Evolutionary conservation across 768 basidiomycete genomes (phyloP).

Genomic region (Termitomyces sp.): DNA sequence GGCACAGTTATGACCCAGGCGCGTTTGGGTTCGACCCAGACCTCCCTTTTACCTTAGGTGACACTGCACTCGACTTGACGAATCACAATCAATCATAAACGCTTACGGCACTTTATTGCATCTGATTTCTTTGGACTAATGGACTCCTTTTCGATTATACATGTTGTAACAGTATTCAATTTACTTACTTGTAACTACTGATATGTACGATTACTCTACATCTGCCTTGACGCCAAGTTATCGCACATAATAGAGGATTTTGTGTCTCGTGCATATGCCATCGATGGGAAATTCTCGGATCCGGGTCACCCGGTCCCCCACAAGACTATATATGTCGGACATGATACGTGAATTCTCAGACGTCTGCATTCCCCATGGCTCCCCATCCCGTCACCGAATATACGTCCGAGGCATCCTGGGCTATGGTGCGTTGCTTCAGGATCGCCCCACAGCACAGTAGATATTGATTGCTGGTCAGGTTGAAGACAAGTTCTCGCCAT

Average conservation of each 20-base stretch:
- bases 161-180: constrained; percentile 8
- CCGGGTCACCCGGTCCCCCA: constrained; percentile 11
- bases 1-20: constrained; percentile 68
- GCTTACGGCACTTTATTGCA: constrained; percentile 2
- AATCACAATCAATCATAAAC: constrained; percentile 24
- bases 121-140: neutral
- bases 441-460: neutral
- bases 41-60: constrained; percentile 62
- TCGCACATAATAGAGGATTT: neutral
- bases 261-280: neutral
- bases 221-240: neutral
- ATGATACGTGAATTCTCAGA: constrained; percentile 1
- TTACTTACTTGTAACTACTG: neutral
- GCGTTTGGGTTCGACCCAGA: constrained; percentile 79
- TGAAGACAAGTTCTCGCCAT: constrained; percentile 90
- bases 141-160: neutral
- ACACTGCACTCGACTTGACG: constrained; percentile 34
- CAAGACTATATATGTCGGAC: neutral
- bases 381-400: constrained; percentile 72
- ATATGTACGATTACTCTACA: neutral
- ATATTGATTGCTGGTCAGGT: constrained; percentile 40
- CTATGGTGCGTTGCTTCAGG: constrained; percentile 52
- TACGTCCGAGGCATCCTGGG: constrained; percentile 85
- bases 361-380: constrained; percentile 38
- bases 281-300: constrained; percentile 6